A percentile compares a stretch with the other conserved stretches of the same genome.
Evolutionary conservation across 345 rosid genomes (phyloP).

Genomic region (thale cress (Arabidopsis thaliana)): DNA sequence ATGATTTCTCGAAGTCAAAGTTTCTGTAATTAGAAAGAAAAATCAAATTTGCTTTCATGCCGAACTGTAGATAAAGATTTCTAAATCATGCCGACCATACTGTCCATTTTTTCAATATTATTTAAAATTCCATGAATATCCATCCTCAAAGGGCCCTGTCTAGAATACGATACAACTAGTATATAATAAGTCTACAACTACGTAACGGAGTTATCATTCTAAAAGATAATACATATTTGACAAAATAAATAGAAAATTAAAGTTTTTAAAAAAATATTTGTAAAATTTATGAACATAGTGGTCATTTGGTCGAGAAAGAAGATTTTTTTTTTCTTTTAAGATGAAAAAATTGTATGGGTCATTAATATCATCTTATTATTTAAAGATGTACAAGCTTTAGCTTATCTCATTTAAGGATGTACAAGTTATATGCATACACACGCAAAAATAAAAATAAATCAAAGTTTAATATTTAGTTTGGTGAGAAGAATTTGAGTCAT

Average conservation of each 20-base stretch:
- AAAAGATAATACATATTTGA: neutral
- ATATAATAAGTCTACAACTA: neutral
- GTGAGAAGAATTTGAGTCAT: neutral
- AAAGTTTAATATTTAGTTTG: neutral
- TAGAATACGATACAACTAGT: neutral
- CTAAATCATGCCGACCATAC: conserved; percentile 42
- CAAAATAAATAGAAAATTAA: no score
- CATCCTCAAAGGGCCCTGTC: conserved; percentile 3
- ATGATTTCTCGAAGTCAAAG: conserved; percentile 28
- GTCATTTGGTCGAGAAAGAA: no score
- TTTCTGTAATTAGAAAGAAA: conserved; percentile 41
- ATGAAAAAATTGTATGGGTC: no score
- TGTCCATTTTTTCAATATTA: conserved; percentile 12
- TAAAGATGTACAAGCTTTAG: no score
- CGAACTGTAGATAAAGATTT: conserved; percentile 19
- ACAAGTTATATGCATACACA: neutral
- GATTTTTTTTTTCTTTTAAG: no score
- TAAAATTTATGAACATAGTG: no score
- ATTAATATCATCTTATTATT: no score
- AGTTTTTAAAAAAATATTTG: no score
- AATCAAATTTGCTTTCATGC: conserved; percentile 31
- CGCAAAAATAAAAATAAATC: no score
- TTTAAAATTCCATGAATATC: conserved; percentile 6
- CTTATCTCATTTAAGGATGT: no score
- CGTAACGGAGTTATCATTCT: neutral